Conservation (phyloP, 2,329 filamentous ascomycete species). For the Cladobotryum mycophilum region DNA sequence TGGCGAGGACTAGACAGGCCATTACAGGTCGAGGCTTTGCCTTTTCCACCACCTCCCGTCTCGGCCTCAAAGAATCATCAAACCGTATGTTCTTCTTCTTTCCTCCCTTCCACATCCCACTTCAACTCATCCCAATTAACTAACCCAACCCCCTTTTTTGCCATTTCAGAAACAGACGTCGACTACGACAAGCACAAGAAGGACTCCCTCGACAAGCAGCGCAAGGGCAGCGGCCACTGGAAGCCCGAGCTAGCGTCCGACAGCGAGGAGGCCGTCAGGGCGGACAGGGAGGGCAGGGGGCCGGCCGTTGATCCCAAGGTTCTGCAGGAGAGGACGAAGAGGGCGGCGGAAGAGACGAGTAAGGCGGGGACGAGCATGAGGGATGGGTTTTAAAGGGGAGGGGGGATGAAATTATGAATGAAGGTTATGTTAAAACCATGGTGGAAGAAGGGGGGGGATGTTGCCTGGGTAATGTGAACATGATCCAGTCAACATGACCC, state of each 20-base stretch:
- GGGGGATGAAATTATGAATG: no score
- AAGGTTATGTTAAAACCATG: background rate
- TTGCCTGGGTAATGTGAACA: background rate
- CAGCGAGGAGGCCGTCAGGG: conserved; percentile 72
- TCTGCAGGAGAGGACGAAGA: conserved; percentile 56
- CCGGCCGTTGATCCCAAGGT: conserved; percentile 35
- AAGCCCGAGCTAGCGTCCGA: conserved; percentile 70
- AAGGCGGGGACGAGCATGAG: conserved; percentile 44
- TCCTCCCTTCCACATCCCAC: background rate
- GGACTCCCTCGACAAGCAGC: conserved; percentile 59
- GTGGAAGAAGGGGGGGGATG: no score
- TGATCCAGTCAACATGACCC: no score
- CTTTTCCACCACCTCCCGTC: conserved; percentile 22
- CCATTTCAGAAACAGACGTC: conserved; percentile 26
- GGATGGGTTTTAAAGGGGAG: conserved; percentile 15
- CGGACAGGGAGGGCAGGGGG: conserved; percentile 42
- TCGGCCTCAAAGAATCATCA: conserved; percentile 33
- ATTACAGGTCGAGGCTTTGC: conserved; percentile 20
- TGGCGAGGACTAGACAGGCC: conserved; percentile 15
- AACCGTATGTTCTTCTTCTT: conserved; percentile 21
- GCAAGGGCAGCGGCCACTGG: conserved; percentile 66
- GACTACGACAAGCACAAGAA: conserved; percentile 54
- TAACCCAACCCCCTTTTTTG: no score
- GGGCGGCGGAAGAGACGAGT: conserved; percentile 38
- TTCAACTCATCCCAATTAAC: background rate